A percentile compares a stretch with the other conserved stretches of the same genome.
These are phyloP conservation scores for Solanum lycopersicoides DNA, from an alignment of 257 asterid genomes.

Conservation along the genomic window DNA sequence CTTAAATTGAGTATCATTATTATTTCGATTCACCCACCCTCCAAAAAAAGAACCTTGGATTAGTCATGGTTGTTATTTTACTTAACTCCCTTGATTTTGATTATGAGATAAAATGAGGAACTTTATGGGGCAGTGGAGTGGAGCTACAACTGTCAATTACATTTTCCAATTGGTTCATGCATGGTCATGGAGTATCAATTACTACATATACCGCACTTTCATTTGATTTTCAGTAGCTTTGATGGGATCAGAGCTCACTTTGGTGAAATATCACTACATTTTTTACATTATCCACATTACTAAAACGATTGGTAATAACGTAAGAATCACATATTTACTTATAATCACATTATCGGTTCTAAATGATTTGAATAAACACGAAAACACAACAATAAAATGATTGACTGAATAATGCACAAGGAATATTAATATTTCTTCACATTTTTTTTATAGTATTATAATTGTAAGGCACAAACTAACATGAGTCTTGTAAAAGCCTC, in stretches of 20 bases:
- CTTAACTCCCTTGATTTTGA: not conserved
- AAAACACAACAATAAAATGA: too few species aligned
- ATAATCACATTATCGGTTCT: too few species aligned
- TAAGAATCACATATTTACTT: not conserved
- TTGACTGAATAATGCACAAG: too few species aligned
- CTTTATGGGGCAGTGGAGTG: not conserved
- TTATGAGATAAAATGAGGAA: not conserved
- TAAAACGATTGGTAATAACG: not conserved
- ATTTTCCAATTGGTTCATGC: not conserved
- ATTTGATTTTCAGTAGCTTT: not conserved
- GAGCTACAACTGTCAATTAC: not conserved
- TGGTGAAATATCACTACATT: not conserved
- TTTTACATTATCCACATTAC: not conserved
- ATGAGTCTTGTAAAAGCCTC: too few species aligned
- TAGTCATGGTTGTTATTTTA: not conserved
- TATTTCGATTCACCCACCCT: too few species aligned
- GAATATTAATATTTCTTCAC: too few species aligned
- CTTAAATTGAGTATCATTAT: too few species aligned
- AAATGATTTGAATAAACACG: too few species aligned
- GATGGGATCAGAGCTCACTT: not conserved
- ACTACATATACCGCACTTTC: not conserved
- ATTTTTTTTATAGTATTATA: too few species aligned
- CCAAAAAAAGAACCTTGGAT: not conserved
- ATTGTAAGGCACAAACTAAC: too few species aligned
- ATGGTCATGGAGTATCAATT: not conserved